A percentile compares a stretch with the other conserved stretches of the same genome.
Evolutionary conservation across 2,329 filamentous ascomycete species (phyloP).

Genomic region (Ramularia endophylla): DNA sequence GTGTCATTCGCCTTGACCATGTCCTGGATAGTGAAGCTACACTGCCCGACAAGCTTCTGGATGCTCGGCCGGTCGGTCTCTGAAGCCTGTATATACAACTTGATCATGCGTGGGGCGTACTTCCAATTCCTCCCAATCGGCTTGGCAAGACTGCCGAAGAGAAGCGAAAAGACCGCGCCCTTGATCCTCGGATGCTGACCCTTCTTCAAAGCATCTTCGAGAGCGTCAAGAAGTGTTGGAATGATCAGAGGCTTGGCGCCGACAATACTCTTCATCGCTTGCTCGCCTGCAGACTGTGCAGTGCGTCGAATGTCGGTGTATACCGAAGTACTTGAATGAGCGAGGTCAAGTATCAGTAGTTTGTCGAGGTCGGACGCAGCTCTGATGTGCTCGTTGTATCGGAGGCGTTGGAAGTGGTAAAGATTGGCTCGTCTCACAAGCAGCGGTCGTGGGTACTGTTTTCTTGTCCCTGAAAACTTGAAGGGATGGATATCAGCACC

Average conservation of each 20-base stretch:
- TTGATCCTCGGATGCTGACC: constrained; percentile 91
- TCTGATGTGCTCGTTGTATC: constrained; percentile 84
- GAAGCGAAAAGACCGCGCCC: constrained; percentile 81
- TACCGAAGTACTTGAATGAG: constrained; percentile 79
- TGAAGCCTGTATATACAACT: constrained; percentile 82
- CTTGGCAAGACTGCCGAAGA: constrained; percentile 83
- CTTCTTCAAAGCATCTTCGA: constrained; percentile 70
- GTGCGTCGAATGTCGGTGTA: constrained; percentile 96
- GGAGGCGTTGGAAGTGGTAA: constrained; percentile 88
- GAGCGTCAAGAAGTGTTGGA: constrained; percentile 71
- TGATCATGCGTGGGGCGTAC: constrained; percentile 84
- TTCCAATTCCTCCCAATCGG: constrained; percentile 90
- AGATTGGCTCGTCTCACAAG: constrained; percentile 88
- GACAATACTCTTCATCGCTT: constrained; percentile 84
- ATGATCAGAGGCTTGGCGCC: constrained; percentile 86
- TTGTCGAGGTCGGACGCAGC: constrained; percentile 90
- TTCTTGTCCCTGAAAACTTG: constrained; percentile 87
- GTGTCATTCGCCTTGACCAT: constrained; percentile 85
- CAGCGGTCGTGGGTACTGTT: constrained; percentile 87
- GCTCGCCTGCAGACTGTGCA: constrained; percentile 86
- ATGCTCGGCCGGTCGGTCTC: constrained; percentile 91
- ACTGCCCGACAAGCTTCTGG: constrained; percentile 76
- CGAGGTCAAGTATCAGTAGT: constrained; percentile 74
- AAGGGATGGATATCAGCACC: constrained; percentile 84
- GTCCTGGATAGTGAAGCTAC: constrained; percentile 80